Evolutionary conservation across 495 filamentous ascomycete genomes (phyloP), one percentile per base, ranked within the genome.

Genomic region (Filosporella fistucella): DNA sequence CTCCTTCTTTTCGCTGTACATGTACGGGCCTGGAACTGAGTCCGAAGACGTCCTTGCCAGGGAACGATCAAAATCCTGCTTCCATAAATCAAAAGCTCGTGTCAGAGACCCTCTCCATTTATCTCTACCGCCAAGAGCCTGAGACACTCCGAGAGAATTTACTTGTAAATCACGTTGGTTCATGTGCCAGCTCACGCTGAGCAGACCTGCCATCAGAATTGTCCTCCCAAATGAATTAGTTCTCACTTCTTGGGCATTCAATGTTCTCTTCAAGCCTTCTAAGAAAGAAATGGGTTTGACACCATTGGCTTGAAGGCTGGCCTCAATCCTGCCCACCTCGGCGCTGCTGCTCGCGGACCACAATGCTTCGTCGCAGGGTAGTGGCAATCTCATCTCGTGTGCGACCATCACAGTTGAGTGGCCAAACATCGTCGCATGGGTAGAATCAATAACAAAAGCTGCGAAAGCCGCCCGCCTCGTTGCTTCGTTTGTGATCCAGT

Each of bases 381-480:
- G 68, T 1, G 93, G 88, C 9, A 97, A 71, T 18, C 88, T 82
- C 73, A 98, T 88, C 67, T 98, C 93, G 62, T 96, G 90, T 3
- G 93, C 90, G 12, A 95, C 90, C 90, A 97, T 95, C 24, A 93
- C 91, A 2, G 89, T 91, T 14, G 90, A 91, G 64, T 98, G 93
- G 0, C 93, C 93, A 65, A 97, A 98, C 87, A 98, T 96, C 33
- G 89, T 96, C 3, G 91, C 90, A 67, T 98, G 93, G 5, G 89
- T 94, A 2, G 91, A 94, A 63, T 98, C 93, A 43, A 96, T 82
- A 18, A 98, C 84, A 63, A 96, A 98, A 2, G 93, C 93, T 13
- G 85, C 91, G 71, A 96, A 98, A 0, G 91, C 93, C 3, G 85
- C 89, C 32, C 93, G 80, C 26, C 89, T 77, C 2, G 90, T 96